Evolutionary conservation across 2,329 filamentous ascomycete species (phyloP).

Genomic region (Pseudogymnoascus sp.): DNA sequence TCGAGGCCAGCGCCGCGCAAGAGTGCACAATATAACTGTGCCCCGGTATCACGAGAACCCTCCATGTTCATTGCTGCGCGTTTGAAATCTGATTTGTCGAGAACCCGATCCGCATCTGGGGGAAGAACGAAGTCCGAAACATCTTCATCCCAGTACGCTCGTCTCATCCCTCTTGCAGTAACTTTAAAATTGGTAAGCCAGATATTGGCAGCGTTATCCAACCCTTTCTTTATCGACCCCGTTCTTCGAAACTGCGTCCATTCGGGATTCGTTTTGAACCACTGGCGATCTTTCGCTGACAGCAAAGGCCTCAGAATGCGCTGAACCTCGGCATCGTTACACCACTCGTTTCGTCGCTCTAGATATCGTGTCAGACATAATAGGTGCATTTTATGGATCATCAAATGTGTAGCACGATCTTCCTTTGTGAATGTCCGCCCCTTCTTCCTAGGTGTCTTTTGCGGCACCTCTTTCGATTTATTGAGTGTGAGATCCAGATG

Average conservation of each 20-base stretch:
- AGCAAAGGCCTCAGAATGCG: conserved; percentile 57
- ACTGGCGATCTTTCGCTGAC: conserved; percentile 54
- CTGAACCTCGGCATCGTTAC: conserved; percentile 68
- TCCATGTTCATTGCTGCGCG: conserved; percentile 59
- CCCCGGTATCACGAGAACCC: conserved; percentile 83
- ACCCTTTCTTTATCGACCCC: conserved; percentile 68
- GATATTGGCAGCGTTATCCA: conserved; percentile 59
- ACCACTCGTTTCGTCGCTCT: conserved; percentile 77
- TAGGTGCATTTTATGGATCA: conserved; percentile 81
- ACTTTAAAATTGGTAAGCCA: conserved; percentile 66
- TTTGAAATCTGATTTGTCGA: conserved; percentile 64
- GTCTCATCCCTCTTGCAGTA: conserved; percentile 61
- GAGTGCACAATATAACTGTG: conserved; percentile 83
- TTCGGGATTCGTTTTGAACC: conserved; percentile 59
- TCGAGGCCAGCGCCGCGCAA: conserved; percentile 76
- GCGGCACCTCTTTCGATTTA: conserved; percentile 20
- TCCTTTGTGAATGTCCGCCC: conserved; percentile 43
- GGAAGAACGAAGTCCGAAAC: conserved; percentile 34
- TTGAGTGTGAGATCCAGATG: conserved; percentile 30
- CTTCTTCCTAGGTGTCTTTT: conserved; percentile 13
- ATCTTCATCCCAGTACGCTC: conserved; percentile 68
- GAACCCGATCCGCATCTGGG: conserved; percentile 56
- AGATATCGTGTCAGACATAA: conserved; percentile 75
- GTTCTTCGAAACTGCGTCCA: conserved; percentile 69
- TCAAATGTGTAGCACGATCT: conserved; percentile 52